phyloP scores from a whole-genome alignment of 2,329 filamentous ascomycete genomes.

The Penicillium sp. region DNA sequence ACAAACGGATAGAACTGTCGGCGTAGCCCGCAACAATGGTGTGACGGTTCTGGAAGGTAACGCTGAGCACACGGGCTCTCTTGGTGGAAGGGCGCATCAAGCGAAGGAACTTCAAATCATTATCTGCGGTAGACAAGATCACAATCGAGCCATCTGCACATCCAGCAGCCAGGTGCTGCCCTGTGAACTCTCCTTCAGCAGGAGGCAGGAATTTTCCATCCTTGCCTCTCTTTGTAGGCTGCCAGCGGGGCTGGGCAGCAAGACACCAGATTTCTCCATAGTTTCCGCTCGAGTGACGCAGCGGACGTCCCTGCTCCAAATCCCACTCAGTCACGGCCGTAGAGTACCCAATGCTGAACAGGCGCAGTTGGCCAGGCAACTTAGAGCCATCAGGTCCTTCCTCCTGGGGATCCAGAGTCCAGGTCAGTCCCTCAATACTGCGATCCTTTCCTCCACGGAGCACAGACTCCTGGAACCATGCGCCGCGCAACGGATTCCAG shows the following conservation, averaged over 20 bases:
- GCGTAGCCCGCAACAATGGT: constrained; percentile 87
- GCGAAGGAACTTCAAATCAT: constrained; percentile 76
- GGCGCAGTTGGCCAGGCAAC: constrained; percentile 70
- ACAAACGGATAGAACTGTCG: constrained; percentile 92
- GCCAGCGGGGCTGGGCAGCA: constrained; percentile 72
- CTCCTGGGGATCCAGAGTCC: constrained; percentile 83
- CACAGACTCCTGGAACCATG: constrained; percentile 87
- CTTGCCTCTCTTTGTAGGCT: constrained; percentile 37
- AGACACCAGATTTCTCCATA: constrained; percentile 98
- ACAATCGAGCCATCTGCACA: constrained; percentile 90
- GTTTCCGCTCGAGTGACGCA: constrained; percentile 83
- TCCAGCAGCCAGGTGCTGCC: constrained; percentile 74
- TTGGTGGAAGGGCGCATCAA: constrained; percentile 77
- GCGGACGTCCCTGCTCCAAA: constrained; percentile 72
- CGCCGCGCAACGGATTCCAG: constrained; percentile 82
- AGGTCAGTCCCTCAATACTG: constrained; percentile 86
- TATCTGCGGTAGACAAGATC: constrained; percentile 81
- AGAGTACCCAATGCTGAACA: constrained; percentile 96
- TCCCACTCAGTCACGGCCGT: constrained; percentile 95
- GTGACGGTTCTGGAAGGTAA: constrained; percentile 83
- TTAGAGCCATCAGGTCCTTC: constrained; percentile 55
- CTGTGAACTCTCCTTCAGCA: constrained; percentile 41
- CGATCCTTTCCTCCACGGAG: constrained; percentile 80
- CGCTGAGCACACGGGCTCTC: constrained; percentile 84
- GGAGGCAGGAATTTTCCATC: constrained; percentile 36